Evolutionary conservation across 176 grass and related monocot genomes (phyloP).

Genomic region (Eragrostis nindensis): DNA sequence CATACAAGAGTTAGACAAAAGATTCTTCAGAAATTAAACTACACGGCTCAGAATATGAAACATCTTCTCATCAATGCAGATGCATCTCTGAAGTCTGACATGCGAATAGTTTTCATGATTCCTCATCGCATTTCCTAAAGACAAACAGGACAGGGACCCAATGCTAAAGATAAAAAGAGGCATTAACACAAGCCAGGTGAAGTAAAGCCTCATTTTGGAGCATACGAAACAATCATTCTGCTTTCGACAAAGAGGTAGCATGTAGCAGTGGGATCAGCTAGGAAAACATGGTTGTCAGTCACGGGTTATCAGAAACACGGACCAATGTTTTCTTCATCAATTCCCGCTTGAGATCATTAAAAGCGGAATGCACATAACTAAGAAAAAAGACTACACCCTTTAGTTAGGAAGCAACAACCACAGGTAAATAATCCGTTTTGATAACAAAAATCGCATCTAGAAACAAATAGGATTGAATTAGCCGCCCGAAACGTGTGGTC

Average conservation of each 20-base stretch:
- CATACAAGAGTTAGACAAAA: not conserved
- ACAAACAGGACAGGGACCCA: not conserved
- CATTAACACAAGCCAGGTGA: too few relatives aligned
- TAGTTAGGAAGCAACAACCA: too few relatives aligned
- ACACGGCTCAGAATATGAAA: constrained; percentile 38
- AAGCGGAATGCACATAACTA: too few relatives aligned
- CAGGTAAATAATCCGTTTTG: too few relatives aligned
- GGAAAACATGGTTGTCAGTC: constrained; percentile 18
- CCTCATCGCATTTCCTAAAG: not conserved
- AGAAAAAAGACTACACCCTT: not conserved
- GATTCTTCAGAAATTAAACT: not conserved
- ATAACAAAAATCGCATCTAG: too few relatives aligned
- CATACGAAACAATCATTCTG: not conserved
- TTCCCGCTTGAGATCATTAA: not conserved
- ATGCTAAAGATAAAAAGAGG: not conserved
- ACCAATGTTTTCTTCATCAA: constrained; percentile 37
- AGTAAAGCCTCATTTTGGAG: too few relatives aligned
- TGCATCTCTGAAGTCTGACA: constrained; percentile 57
- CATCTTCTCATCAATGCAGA: constrained; percentile 55
- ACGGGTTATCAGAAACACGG: constrained; percentile 26
- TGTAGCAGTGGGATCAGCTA: not conserved
- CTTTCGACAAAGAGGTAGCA: not conserved
- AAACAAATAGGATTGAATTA: too few relatives aligned
- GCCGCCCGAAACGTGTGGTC: too few relatives aligned
- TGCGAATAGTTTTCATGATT: constrained; percentile 21